These are phyloP conservation scores for Phytopythium delawarense DNA, from an alignment of 352 stramenopile species.

Conservation along the genomic window DNA sequence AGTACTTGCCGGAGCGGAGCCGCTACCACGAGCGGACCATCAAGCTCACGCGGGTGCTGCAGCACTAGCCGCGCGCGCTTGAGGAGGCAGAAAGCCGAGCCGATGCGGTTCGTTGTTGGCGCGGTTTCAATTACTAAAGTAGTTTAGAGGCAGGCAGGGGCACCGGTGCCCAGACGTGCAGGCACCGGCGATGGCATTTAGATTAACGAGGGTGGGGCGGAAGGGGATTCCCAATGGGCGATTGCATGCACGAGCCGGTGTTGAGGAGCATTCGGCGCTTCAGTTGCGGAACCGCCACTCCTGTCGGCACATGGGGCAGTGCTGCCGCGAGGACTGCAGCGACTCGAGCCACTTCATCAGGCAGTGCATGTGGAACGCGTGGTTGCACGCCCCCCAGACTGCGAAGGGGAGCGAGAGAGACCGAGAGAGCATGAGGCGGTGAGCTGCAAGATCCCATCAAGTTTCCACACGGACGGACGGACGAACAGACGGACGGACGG, in stretches of 20 bases:
- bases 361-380: constrained; percentile 93
- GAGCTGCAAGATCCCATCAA: not conserved
- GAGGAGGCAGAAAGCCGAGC: not conserved
- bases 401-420: not conserved
- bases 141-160: not conserved
- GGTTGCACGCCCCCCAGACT: constrained; percentile 88
- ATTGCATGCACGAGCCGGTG: not conserved
- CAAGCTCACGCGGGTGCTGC: constrained; percentile 63
- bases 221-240: not conserved
- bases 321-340: constrained; percentile 71
- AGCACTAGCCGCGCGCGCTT: constrained; percentile 31
- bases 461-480: too few relatives aligned
- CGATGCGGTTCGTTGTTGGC: not conserved
- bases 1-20: constrained; percentile 63
- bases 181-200: not conserved
- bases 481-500: not conserved
- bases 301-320: constrained; percentile 88
- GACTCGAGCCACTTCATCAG: constrained; percentile 91
- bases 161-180: not conserved
- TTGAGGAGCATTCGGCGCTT: constrained; percentile 2
- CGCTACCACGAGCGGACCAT: constrained; percentile 75
- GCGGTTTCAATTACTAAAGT: constrained; percentile 8
- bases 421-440: not conserved
- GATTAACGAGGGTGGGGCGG: not conserved
- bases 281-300: constrained; percentile 83